Conservation (phyloP, 768 basidiomycete species). For the Lentinula sp. region DNA sequence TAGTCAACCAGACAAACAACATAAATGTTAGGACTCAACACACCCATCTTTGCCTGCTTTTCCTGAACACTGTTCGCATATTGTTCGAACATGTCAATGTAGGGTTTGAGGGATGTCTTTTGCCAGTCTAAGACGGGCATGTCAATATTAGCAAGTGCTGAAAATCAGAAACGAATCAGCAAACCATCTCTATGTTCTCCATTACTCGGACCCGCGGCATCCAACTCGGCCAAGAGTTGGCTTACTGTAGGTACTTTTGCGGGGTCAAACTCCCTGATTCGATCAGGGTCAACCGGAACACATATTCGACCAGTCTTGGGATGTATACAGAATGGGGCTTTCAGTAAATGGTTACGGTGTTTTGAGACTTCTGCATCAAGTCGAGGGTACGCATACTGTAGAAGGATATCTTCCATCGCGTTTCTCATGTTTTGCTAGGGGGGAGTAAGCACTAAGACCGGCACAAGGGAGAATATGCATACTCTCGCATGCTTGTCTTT, state of each 20-base stretch:
- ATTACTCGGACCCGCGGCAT: slow-evolving; percentile 26
- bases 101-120: slow-evolving; percentile 80
- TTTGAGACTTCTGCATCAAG: slow-evolving; percentile 97
- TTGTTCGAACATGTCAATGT: slow-evolving; percentile 83
- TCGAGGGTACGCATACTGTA: slow-evolving; percentile 94
- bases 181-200: slow-evolving; percentile 47
- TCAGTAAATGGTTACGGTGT: slow-evolving; percentile 94
- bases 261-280: slow-evolving; percentile 80
- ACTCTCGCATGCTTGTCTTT: slow-evolving; percentile 28
- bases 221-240: slow-evolving; percentile 77
- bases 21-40: slow-evolving; percentile 4
- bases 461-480: not conserved
- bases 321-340: slow-evolving; percentile 96
- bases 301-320: slow-evolving; percentile 95
- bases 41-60: slow-evolving; percentile 38
- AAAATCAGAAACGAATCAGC: slow-evolving; percentile 3
- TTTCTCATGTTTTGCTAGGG: slow-evolving; percentile 14
- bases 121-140: slow-evolving; percentile 57
- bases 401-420: slow-evolving; percentile 79
- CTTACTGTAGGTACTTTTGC: slow-evolving; percentile 79
- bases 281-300: slow-evolving; percentile 79
- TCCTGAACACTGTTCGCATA: slow-evolving; percentile 52
- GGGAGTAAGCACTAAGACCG: slow-evolving; percentile 20
- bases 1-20: not conserved
- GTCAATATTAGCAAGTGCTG: slow-evolving; percentile 1